phyloP scores from a whole-genome alignment of 371 early-diverging fungal genomes.

The Rhizopus delemar region DNA sequence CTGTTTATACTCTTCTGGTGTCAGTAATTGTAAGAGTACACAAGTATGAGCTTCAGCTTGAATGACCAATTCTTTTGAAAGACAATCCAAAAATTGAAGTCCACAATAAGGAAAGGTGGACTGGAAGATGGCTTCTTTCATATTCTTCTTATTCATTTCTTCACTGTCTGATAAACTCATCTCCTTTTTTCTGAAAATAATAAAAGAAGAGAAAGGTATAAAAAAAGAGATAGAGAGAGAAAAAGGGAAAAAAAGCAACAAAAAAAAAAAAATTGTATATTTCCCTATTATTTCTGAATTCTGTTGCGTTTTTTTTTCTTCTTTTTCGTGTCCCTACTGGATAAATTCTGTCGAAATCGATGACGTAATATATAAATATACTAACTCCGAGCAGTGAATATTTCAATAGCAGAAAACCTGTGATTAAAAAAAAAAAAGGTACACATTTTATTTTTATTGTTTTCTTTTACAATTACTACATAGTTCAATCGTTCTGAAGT shows the following conservation, averaged over 20 bases:
- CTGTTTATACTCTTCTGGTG: conserved; percentile 26
- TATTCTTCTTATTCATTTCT: background rate
- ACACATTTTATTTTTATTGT: too few species aligned
- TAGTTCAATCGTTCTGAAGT: too few species aligned
- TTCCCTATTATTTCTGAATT: background rate
- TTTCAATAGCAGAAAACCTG: too few species aligned
- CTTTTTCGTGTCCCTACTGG: background rate
- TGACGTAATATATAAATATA: background rate
- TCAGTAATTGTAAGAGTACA: conserved; percentile 18
- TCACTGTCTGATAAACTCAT: background rate
- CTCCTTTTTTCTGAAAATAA: background rate
- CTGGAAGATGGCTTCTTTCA: conserved; percentile 8
- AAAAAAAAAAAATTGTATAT: background rate
- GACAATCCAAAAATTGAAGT: conserved; percentile 24
- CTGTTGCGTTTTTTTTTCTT: background rate
- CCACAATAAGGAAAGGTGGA: conserved; percentile 24
- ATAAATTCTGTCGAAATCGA: background rate
- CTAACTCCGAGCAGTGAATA: too few species aligned
- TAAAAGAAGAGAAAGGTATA: background rate
- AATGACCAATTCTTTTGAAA: conserved; percentile 21
- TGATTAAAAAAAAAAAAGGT: too few species aligned
- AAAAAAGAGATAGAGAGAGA: conserved; percentile 1
- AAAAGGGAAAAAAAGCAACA: background rate
- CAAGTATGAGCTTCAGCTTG: conserved; percentile 15
- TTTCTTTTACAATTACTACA: too few species aligned